Conservation (phyloP, 345 rosid genomes). For the Eucalyptus shirleyi region DNA sequence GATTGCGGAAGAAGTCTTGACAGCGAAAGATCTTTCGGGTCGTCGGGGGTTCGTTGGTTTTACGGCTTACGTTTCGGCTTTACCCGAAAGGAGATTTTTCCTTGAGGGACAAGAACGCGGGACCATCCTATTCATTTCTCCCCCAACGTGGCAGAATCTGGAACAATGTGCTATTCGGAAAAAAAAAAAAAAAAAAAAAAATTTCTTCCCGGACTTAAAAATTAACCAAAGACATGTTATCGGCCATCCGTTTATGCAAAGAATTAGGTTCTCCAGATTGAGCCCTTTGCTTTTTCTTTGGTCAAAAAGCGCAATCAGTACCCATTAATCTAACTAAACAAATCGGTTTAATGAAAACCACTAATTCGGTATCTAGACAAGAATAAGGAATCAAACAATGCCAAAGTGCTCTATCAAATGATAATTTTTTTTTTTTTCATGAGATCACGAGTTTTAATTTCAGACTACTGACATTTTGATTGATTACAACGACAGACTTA, state of each 20-base stretch:
- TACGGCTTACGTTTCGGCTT: neutral
- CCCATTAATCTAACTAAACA: neutral
- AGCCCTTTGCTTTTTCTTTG: neutral
- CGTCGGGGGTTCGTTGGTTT: neutral
- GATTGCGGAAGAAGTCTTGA: neutral
- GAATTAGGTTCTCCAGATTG: neutral
- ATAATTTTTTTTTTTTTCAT: neutral
- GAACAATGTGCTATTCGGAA: neutral
- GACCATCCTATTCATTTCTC: neutral
- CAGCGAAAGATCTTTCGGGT: neutral
- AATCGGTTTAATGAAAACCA: neutral
- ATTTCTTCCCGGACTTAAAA: neutral
- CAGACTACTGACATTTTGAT: rapidly evolving
- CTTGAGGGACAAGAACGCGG: neutral
- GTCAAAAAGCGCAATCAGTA: neutral
- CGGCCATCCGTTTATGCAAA: neutral
- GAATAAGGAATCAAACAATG: neutral
- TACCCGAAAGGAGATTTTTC: neutral
- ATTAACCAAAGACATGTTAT: neutral
- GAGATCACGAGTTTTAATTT: rapidly evolving
- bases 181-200: neutral
- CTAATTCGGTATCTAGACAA: neutral
- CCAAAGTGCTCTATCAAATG: neutral
- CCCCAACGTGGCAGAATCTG: neutral
- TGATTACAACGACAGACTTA: rapidly evolving